A percentile compares a stretch with the other conserved stretches of the same genome.
phyloP scores from a whole-genome alignment of 75 land plant species.

The Isoetes taiwanensis region DNA sequence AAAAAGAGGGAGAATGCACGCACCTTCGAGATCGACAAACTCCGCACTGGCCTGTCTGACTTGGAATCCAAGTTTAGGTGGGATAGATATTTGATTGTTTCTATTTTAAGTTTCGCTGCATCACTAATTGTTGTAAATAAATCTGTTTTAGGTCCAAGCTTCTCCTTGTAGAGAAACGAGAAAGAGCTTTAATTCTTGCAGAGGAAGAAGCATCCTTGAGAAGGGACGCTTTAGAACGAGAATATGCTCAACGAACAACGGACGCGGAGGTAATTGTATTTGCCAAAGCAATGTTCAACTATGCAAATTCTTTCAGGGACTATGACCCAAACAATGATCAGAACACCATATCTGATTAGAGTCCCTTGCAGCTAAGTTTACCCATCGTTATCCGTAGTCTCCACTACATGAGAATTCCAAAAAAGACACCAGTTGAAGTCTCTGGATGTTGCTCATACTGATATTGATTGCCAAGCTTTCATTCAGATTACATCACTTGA shows the following conservation, averaged over 20 bases:
- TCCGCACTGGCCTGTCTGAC: slow-evolving; percentile 11
- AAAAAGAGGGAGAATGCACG: slow-evolving; percentile 15
- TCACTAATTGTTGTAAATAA: neutral
- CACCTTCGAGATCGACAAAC: slow-evolving; percentile 9
- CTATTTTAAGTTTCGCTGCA: neutral
- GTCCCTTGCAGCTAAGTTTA: too few relatives aligned
- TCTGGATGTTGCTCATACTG: too few relatives aligned
- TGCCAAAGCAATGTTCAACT: too few relatives aligned
- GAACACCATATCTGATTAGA: too few relatives aligned
- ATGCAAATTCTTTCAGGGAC: too few relatives aligned
- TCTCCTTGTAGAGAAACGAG: slow-evolving; percentile 22
- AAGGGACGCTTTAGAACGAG: slow-evolving; percentile 18
- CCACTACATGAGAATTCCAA: too few relatives aligned
- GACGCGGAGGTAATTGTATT: slow-evolving; percentile 21
- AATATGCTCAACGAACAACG: slow-evolving; percentile 13
- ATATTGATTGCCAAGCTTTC: too few relatives aligned
- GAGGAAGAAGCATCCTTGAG: slow-evolving; percentile 18
- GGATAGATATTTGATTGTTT: neutral
- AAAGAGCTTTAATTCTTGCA: slow-evolving; percentile 15
- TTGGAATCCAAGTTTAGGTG: slow-evolving; percentile 23
- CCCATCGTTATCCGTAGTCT: too few relatives aligned
- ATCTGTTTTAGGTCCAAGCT: slow-evolving; percentile 16
- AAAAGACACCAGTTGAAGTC: too few relatives aligned
- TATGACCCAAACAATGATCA: too few relatives aligned
- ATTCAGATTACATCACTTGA: too few relatives aligned